Evolutionary conservation across 2,329 filamentous ascomycete genomes (phyloP), one percentile per base, ranked within the genome.

Genomic region (Shiraia bambusicola): DNA sequence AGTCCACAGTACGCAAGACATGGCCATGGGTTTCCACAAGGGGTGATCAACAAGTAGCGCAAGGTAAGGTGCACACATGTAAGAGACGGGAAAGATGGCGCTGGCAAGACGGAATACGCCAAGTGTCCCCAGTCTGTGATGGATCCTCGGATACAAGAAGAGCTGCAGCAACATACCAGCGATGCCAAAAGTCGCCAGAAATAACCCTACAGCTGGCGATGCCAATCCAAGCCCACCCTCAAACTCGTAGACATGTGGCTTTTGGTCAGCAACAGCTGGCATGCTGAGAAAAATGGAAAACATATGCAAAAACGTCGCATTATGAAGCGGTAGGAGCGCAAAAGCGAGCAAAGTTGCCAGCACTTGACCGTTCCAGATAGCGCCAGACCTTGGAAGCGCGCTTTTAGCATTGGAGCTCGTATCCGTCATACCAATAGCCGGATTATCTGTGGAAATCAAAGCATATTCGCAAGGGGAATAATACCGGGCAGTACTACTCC

Each of bases 271-370:
- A 1, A 57, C 45, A 22, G 56, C 43, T 3, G 70, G 69, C 28
- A 71, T 72, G 25, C 68, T 71, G 16, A 75, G 62, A 47, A 72
- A 74, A 34, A 74, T 63, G 34, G 74, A 73, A 59, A 72, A 74
- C 26, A 74, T 58, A 38, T 66, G 70, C 47, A 67, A 69, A 60
- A 75, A 74, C 8, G 72, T 72, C 6, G 72, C 69, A 32, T 74
- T 69, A 45, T 75, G 72, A 33, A 70, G 58, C 5, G 72, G 70
- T 1, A 74, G 59, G 19, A 73, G 52, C n/a, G 59, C 66, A 45
- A 74, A 72, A 0, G 72, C 58, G 6, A 72, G 43, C 8, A 75
- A 58, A 1, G 68, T 69, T 40, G 68, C 58, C 16, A 71, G 41
- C 2, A 75, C 61, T 38, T 68, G 67, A 9, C 41, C 49, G 0